Base-by-base conservation (phyloP, 208 protist genomes). In the Trypanosoma congolense region DNA sequence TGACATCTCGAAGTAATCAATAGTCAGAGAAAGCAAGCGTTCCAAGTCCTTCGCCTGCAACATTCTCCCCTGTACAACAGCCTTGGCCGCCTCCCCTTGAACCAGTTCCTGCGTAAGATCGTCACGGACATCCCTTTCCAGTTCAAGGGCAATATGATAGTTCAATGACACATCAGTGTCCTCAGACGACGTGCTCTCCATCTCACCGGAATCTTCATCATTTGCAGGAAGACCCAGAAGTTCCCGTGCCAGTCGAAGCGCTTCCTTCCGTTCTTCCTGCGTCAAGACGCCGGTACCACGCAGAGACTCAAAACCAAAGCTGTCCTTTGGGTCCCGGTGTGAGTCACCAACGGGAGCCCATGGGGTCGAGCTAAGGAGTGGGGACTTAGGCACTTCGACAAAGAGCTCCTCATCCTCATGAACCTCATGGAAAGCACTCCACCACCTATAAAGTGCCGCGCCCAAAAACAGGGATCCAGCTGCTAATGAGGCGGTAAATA, bases 1-100 rank as follows among this genome's bases (percentile, higher is more conserved):
- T 9, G 84, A 88, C 26, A 89, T 84, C 53, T 89, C 84, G 49
- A 92, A 42, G 36, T 88, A 92, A 52, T 88, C 80, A 12, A 77
- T 58, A 28, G 61, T 74, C 14, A 57, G 58, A 16, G 56, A 40
- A 18, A 91, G 56, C 14, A 86, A 52, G n/a, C 58, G 24, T 6
- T 41, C 40, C 35, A 67, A 68, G 45, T 81, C 45, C 22, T 59
- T 41, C 9, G 59, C 43, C 42, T 18, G 67, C n/a, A 60, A 19
- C 3, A 8, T 19, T 21, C 56, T 46, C 18, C 53, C 56, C 36
- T 46, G 33, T 2, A 24, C 73, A 19, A 68, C 61, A 29, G 36
- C 21, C 26, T 56, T 54, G 35, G 54, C 6, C 41, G 74, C 31
- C 26, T 80, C 63, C 45, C 69, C 71, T 24, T 54, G 44, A 28